A percentile compares a stretch with the other conserved stretches of the same genome.
Evolutionary conservation across 495 filamentous ascomycete genomes (phyloP).

Genomic region (Aspergillus bridgeri): DNA sequence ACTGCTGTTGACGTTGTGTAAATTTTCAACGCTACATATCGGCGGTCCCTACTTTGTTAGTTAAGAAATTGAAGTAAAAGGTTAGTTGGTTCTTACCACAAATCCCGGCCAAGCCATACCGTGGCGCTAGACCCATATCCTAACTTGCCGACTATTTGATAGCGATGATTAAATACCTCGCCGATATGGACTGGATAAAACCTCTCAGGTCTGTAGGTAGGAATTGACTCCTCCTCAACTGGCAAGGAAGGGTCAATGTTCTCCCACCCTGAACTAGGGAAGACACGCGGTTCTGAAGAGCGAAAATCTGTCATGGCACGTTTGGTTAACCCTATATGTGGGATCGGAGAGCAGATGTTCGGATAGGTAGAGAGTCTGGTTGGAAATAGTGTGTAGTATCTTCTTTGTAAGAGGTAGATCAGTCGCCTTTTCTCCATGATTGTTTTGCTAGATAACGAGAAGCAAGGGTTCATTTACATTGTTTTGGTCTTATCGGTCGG

Average conservation of each 20-base stretch:
- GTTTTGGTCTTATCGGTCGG: too few species aligned
- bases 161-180: constrained; percentile 39
- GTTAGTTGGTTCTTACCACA: constrained; percentile 24
- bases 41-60: constrained; percentile 22
- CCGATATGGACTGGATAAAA: constrained; percentile 45
- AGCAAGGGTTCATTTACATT: too few species aligned
- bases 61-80: constrained; percentile 7
- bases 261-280: constrained; percentile 19
- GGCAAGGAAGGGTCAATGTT: constrained; percentile 12
- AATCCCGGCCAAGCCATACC: constrained; percentile 50
- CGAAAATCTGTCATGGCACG: background rate
- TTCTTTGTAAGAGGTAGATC: too few species aligned
- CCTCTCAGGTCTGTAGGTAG: constrained; percentile 21
- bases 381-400: too few species aligned
- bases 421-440: too few species aligned
- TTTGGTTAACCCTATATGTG: background rate
- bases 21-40: constrained; percentile 31
- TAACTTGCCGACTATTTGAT: constrained; percentile 44
- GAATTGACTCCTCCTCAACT: constrained; percentile 27
- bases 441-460: too few species aligned
- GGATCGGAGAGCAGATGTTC: too few species aligned
- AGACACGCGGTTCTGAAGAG: constrained; percentile 9
- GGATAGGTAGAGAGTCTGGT: too few species aligned
- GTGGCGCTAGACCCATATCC: constrained; percentile 49
- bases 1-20: constrained; percentile 22